Base-by-base conservation (phyloP, 352 stramenopile species). In the Phytophthora cryptogea region DNA sequence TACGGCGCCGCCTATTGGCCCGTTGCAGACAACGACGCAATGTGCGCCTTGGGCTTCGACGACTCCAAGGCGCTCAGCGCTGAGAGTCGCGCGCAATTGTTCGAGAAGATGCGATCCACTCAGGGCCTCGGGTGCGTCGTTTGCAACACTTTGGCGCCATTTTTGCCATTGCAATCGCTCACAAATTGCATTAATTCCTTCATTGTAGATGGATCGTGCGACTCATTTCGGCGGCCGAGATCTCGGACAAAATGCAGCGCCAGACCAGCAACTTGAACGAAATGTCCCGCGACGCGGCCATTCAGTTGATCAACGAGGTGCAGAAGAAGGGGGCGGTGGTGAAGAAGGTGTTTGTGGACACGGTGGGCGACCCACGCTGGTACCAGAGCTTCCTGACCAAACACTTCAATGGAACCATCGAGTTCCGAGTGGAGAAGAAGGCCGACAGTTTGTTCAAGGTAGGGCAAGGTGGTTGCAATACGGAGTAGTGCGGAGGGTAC, bases 361-460 rank as follows among this genome's bases (percentile, higher is more conserved):
- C 96, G 9, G 95, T 99, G 17, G 95, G 95, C 17, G 91, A 98
- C 69, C 79, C 93, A 28, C 77, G 82, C 4, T 90, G 73, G 66
- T 99, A 99, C 63, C 79, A 95, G 76, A 86, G 54, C 16, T 97
- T 96, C 63, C 69, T 99, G 42, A 95, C 95, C 44, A 94, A 95
- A 62, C 80, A 95, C 45, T 96, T 96, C 52, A 72, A 88, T 39
- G 84, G 85, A 23, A 82, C 70, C 20, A 97, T 98, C 67, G 70
- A 90, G 54, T 98, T 99, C 65, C 82, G 91, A 32, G 96, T 98
- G n/a, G 90, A 96, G 67, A 97, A 97, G 78, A 98, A 98, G 62
- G 96, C 95, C 17, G 96, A 99, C 72, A 96, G 92, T 54, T 85
- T 98, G 8, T 98, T 98, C 84, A 97, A 97, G 71, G 90, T 90